A percentile compares a stretch with the other conserved stretches of the same genome.
Conservation (phyloP, 805 yeast genomes). For the Cyberlindnera subsufficiens region DNA sequence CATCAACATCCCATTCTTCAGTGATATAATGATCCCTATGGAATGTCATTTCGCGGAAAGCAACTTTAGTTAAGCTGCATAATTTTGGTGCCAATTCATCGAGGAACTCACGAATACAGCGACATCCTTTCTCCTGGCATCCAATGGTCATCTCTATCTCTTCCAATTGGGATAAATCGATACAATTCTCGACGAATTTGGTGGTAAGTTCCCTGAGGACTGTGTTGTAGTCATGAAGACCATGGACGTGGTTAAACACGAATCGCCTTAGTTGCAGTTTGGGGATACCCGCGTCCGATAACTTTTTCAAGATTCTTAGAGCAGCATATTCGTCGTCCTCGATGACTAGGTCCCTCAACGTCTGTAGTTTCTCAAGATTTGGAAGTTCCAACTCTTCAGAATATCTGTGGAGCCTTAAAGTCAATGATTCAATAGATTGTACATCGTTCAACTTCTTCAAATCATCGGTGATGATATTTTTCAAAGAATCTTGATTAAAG, state of each 20-base stretch:
- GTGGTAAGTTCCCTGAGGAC: conserved; percentile 26
- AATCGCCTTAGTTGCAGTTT: conserved; percentile 29
- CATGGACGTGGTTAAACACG: conserved; percentile 41
- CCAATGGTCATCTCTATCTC: conserved; percentile 49
- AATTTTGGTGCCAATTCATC: conserved; percentile 31
- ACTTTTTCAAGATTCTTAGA: conserved; percentile 27
- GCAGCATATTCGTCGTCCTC: conserved; percentile 33
- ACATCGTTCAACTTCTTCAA: conserved; percentile 8
- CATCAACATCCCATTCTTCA: conserved; percentile 48
- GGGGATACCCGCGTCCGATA: conserved; percentile 18
- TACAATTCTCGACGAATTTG: conserved; percentile 24
- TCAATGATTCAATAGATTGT: conserved; percentile 2
- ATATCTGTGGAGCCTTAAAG: conserved; percentile 10
- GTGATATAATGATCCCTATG: conserved; percentile 39
- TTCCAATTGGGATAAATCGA: conserved; percentile 27
- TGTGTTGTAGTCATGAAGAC: conserved; percentile 34
- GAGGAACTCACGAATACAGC: conserved; percentile 40
- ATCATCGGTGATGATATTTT: conserved; percentile 6
- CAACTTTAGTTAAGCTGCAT: conserved; percentile 17
- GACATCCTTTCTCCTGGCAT: conserved; percentile 41
- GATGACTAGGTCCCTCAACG: conserved; percentile 23
- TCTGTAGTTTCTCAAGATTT: background rate
- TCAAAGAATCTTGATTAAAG: conserved; percentile 8
- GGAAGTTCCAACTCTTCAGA: conserved; percentile 6
- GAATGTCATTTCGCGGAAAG: conserved; percentile 31